These are phyloP conservation scores for Corynascus novoguineensis DNA, from an alignment of 495 filamentous ascomycete genomes.

Conservation along the genomic window DNA sequence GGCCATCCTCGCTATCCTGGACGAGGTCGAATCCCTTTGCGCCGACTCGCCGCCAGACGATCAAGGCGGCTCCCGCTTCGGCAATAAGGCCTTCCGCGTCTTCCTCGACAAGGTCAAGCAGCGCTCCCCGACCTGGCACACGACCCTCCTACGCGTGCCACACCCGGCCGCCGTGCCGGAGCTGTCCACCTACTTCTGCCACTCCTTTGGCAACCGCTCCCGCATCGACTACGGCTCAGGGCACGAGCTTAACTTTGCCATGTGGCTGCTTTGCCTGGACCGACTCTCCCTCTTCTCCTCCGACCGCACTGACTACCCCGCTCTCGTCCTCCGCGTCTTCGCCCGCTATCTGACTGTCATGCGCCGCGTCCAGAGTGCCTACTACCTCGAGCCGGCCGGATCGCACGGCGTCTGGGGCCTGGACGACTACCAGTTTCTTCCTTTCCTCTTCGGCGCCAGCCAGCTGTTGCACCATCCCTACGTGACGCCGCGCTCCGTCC, in stretches of 20 bases:
- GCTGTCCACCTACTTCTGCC: slow-evolving; percentile 68
- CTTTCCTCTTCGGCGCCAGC: slow-evolving; percentile 88
- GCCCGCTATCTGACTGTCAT: slow-evolving; percentile 74
- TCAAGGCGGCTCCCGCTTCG: slow-evolving; percentile 83
- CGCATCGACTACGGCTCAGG: slow-evolving; percentile 97
- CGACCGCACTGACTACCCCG: slow-evolving; percentile 58
- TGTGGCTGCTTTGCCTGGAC: slow-evolving; percentile 87
- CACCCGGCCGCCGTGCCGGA: slow-evolving; percentile 56
- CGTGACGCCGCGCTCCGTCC: slow-evolving; percentile 81
- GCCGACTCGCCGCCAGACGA: slow-evolving; percentile 70
- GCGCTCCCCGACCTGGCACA: slow-evolving; percentile 53
- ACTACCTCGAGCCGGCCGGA: slow-evolving; percentile 92
- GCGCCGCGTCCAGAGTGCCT: slow-evolving; percentile 75
- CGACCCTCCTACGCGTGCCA: slow-evolving; percentile 43
- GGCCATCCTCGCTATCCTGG: slow-evolving; percentile 65
- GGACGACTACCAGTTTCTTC: slow-evolving; percentile 96
- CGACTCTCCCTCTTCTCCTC: slow-evolving; percentile 68
- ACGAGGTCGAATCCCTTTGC: slow-evolving; percentile 58
- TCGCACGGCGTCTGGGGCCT: slow-evolving; percentile 96
- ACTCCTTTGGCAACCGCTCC: slow-evolving; percentile 77
- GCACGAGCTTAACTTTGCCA: slow-evolving; percentile 92
- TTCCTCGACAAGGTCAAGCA: slow-evolving; percentile 68
- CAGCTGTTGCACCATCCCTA: slow-evolving; percentile 84
- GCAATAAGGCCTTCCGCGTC: slow-evolving; percentile 82
- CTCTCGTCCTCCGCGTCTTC: slow-evolving; percentile 72